phyloP scores from a whole-genome alignment of 805 yeast species.

The Clavispora asparagi region DNA sequence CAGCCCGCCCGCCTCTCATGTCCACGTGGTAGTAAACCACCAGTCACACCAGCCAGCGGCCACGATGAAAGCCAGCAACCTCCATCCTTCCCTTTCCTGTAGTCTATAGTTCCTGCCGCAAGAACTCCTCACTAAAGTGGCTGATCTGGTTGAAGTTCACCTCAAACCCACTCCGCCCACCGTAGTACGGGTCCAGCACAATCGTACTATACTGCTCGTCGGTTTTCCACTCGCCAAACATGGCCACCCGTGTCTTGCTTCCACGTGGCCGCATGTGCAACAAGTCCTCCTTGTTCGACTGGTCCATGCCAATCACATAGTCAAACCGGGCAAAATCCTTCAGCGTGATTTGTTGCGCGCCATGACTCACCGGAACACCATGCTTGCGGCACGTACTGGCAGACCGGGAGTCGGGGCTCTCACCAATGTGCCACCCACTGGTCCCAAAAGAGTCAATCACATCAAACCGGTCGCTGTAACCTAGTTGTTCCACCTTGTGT shows the following conservation, averaged over 20 bases:
- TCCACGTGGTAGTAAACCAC: too few relatives aligned
- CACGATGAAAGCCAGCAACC: too few relatives aligned
- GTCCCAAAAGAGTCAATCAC: constrained; percentile 87
- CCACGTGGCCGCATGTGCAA: constrained; percentile 48
- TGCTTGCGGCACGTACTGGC: constrained; percentile 61
- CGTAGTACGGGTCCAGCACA: constrained; percentile 91
- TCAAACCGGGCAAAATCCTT: constrained; percentile 55
- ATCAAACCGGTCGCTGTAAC: constrained; percentile 40
- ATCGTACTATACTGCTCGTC: constrained; percentile 45
- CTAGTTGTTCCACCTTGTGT: constrained; percentile 52
- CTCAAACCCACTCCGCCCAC: constrained; percentile 81
- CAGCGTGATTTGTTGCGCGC: constrained; percentile 61
- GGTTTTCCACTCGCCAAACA: constrained; percentile 81
- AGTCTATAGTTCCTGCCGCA: constrained; percentile 51
- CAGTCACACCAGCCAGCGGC: too few relatives aligned
- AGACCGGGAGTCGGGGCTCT: constrained; percentile 74
- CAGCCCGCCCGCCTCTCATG: too few relatives aligned
- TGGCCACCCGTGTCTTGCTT: constrained; percentile 43
- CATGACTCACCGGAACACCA: constrained; percentile 69
- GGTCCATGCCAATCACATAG: constrained; percentile 69
- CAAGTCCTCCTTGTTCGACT: constrained; percentile 50
- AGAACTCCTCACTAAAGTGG: constrained; percentile 70
- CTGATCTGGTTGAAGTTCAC: constrained; percentile 66
- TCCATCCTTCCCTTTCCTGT: too few relatives aligned
- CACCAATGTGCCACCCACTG: constrained; percentile 79